Conservation (phyloP, 2,329 filamentous ascomycete species). For the Cryphonectria japonica region DNA sequence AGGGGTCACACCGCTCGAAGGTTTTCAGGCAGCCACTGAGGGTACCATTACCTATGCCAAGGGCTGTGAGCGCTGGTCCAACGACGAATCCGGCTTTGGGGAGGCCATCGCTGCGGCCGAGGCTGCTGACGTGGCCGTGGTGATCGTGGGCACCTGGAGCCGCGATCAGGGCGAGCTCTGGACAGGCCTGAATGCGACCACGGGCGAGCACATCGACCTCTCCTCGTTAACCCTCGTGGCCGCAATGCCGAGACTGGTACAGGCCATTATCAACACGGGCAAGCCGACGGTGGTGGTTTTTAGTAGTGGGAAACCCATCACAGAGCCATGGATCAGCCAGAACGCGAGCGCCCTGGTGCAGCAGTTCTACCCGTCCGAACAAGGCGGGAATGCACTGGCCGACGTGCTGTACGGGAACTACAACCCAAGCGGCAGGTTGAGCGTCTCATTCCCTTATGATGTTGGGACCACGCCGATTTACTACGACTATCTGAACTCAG, state of each 20-base stretch:
- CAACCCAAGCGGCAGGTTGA: constrained; percentile 68
- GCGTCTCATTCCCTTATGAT: constrained; percentile 68
- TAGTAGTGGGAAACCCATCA: constrained; percentile 72
- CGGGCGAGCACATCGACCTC: constrained; percentile 74
- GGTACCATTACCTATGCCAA: constrained; percentile 68
- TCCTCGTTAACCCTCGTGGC: constrained; percentile 68
- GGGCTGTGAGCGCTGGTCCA: constrained; percentile 75
- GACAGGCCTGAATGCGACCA: constrained; percentile 72
- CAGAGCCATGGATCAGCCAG: constrained; percentile 72
- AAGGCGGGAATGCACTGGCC: constrained; percentile 68
- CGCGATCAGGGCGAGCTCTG: constrained; percentile 74
- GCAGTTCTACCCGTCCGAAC: constrained; percentile 74
- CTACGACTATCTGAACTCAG: constrained; percentile 75
- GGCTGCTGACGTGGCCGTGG: constrained; percentile 71
- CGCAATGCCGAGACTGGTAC: constrained; percentile 68
- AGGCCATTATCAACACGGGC: constrained; percentile 68
- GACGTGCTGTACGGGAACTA: constrained; percentile 67
- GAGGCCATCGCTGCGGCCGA: constrained; percentile 69
- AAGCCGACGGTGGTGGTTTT: constrained; percentile 71
- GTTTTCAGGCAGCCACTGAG: constrained; percentile 64
- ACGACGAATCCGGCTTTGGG: constrained; percentile 67
- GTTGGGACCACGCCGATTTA: constrained; percentile 70
- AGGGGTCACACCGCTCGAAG: constrained; percentile 71
- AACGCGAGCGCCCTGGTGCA: constrained; percentile 69
- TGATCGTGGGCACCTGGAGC: constrained; percentile 76